Conservation (phyloP, 495 filamentous ascomycete species). For the Neurospora sp. region DNA sequence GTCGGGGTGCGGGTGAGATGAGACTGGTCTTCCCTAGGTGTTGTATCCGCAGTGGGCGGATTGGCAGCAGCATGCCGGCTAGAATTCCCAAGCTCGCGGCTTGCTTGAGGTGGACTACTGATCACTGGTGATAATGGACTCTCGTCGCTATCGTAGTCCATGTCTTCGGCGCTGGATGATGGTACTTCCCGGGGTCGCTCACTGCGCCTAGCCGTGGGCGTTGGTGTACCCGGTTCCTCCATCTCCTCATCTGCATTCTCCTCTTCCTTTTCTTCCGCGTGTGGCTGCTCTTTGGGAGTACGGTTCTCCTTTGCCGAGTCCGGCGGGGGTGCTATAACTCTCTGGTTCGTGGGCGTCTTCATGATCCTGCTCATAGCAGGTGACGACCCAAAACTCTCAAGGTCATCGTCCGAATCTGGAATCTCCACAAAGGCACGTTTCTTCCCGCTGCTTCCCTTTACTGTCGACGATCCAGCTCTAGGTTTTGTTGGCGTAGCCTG, state of each 20-base stretch:
- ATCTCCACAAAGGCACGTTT: conserved; percentile 20
- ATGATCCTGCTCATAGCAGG: background rate
- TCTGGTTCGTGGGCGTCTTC: conserved; percentile 2
- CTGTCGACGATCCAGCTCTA: conserved; percentile 1
- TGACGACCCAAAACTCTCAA: conserved; percentile 17
- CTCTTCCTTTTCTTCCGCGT: conserved; percentile 17
- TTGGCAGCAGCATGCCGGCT: background rate
- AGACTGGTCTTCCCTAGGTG: background rate
- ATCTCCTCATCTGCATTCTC: conserved; percentile 16
- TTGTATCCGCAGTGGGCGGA: background rate
- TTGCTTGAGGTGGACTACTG: background rate
- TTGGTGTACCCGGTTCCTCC: conserved; percentile 8
- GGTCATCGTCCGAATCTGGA: conserved; percentile 34
- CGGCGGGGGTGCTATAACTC: background rate
- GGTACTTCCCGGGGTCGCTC: background rate
- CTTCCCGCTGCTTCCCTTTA: background rate
- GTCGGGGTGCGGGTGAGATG: background rate
- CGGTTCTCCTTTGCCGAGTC: conserved; percentile 10
- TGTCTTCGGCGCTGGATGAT: background rate
- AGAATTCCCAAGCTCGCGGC: background rate
- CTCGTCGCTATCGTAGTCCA: background rate
- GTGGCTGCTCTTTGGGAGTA: conserved; percentile 7
- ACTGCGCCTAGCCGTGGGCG: background rate
- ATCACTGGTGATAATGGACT: background rate
- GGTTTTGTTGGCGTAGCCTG: conserved; percentile 4